Evolutionary conservation across 179 eudicot species (phyloP).

Genomic region (Spinacia oleracea): DNA sequence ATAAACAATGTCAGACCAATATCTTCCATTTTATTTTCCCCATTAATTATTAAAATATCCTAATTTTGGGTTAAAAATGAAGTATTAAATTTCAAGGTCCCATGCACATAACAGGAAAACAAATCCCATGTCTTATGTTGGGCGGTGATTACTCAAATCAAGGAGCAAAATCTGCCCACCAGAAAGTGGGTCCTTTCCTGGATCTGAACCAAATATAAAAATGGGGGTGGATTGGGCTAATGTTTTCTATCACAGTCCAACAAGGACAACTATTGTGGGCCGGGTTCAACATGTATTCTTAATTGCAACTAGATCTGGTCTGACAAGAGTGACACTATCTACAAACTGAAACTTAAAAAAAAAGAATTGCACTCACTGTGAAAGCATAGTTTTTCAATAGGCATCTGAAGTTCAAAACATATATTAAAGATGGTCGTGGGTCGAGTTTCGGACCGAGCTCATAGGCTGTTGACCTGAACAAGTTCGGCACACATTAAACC

Average conservation of each 20-base stretch:
- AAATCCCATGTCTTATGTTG: slow-evolving; percentile 23
- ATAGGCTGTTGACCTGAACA: no score
- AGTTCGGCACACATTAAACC: no score
- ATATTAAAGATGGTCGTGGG: no score
- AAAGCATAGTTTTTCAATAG: no score
- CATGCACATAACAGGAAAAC: slow-evolving; percentile 12
- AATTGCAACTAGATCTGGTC: slow-evolving; percentile 7
- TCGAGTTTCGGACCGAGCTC: no score
- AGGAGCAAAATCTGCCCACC: slow-evolving; percentile 4
- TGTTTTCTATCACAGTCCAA: background rate
- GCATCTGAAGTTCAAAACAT: no score
- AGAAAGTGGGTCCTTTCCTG: slow-evolving; percentile 16
- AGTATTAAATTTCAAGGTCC: slow-evolving; percentile 20
- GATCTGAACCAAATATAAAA: slow-evolving; percentile 2
- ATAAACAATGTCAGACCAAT: slow-evolving; percentile 2
- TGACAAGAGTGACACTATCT: background rate
- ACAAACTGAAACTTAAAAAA: background rate
- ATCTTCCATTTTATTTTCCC: background rate
- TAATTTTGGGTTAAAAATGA: background rate
- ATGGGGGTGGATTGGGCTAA: slow-evolving; percentile 10
- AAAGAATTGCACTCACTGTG: no score
- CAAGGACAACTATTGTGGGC: background rate
- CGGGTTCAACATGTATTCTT: background rate
- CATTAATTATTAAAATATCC: background rate
- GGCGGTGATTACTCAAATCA: slow-evolving; percentile 16